Conservation (phyloP, 352 stramenopile genomes). For the Achlya hypogyna region DNA sequence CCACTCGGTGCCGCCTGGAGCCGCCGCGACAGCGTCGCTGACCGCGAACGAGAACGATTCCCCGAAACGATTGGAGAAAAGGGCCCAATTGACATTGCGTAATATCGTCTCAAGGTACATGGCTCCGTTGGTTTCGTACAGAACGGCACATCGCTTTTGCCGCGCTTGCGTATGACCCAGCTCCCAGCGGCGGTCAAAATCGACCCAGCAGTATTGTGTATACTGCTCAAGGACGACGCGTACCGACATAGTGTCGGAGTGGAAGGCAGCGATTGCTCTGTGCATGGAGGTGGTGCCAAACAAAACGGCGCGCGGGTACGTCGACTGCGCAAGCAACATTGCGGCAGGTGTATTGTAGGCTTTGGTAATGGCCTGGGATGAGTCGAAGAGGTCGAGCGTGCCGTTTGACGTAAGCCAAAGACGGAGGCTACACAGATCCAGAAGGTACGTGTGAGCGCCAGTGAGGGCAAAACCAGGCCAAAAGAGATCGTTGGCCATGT, state of each 20-base stretch:
- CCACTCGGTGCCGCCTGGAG: neutral
- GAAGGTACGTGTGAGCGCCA: neutral
- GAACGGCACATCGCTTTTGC: neutral
- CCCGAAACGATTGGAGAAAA: neutral
- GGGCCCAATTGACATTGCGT: neutral
- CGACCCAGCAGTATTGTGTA: constrained; percentile 2
- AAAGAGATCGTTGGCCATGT: constrained; percentile 8
- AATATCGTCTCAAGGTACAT: neutral
- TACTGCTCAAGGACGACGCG: neutral
- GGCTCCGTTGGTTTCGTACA: neutral
- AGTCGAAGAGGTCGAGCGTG: neutral
- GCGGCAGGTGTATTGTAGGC: neutral
- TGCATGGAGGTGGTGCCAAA: neutral
- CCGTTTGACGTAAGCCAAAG: neutral
- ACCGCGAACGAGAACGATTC: neutral
- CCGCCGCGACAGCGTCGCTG: neutral
- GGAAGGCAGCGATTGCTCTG: neutral
- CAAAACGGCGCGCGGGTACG: neutral
- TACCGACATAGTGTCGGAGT: neutral
- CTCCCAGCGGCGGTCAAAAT: neutral
- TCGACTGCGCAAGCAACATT: neutral
- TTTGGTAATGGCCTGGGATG: neutral
- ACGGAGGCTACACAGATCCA: neutral
- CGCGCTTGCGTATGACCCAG: neutral
- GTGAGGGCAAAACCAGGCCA: neutral